Conservation (phyloP, 1,284 basidiomycete genomes). For the Cryptococcus sp. region DNA sequence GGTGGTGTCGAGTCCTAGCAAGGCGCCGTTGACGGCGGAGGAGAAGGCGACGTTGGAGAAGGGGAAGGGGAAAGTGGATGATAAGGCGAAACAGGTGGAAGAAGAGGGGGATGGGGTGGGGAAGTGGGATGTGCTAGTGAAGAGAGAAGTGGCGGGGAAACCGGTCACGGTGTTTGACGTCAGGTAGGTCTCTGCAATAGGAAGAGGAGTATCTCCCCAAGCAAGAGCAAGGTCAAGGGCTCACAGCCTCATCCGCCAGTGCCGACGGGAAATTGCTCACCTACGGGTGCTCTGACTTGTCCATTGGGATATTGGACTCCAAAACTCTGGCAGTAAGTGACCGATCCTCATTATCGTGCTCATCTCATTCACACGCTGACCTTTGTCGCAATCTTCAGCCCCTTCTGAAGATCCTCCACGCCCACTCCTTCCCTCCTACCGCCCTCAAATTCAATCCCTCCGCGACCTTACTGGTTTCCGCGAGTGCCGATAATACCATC, state of each 20-base stretch:
- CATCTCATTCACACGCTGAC: not conserved
- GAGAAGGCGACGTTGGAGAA: conserved; percentile 52
- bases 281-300: conserved; percentile 82
- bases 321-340: conserved; percentile 67
- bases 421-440: conserved; percentile 93
- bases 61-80: conserved; percentile 51
- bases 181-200: conserved; percentile 59
- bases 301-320: conserved; percentile 79
- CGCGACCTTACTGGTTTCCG: conserved; percentile 78
- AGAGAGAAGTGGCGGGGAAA: conserved; percentile 61
- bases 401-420: conserved; percentile 78
- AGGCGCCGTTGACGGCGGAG: conserved; percentile 19
- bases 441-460: conserved; percentile 81
- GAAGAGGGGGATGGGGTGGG: conserved; percentile 32
- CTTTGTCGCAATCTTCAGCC: conserved; percentile 57
- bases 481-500: conserved; percentile 85
- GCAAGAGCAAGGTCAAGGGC: not conserved
- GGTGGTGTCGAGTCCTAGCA: conserved; percentile 28
- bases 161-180: conserved; percentile 82
- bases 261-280: conserved; percentile 76
- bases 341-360: not conserved
- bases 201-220: not conserved
- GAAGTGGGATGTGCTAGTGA: conserved; percentile 48
- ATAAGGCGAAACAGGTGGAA: conserved; percentile 16
- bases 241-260: conserved; percentile 51